Evolutionary conservation across 2,329 filamentous ascomycete genomes (phyloP), one percentile per base, ranked within the genome.

Genomic region (Penicillium psychrosexuale): DNA sequence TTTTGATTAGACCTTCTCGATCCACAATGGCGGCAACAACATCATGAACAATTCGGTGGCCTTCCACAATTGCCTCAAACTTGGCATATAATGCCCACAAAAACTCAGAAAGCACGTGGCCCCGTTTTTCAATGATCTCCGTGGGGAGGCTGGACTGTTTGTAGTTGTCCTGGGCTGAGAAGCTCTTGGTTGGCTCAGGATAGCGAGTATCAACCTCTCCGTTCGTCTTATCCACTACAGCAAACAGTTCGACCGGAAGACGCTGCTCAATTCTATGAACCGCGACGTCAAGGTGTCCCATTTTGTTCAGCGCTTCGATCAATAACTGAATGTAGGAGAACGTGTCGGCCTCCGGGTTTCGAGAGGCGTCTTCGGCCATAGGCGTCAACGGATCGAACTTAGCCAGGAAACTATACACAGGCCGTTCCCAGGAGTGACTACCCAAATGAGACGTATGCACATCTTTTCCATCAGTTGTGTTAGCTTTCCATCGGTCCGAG

Each of bases 31-130:
- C 89, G 59, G 88, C 88, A 67, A 97, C 88, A 44, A 95, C 89
- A 71, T 97, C 94, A 72, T 97, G 91, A 54, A 97, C 86, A 0
- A 97, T 87, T 39, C 95, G 87, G 69, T 99, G 94, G 2, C 92
- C 90, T 75, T 99, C 95, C 5, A 91, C 91, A 62, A 99, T 97
- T 8, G 94, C 90, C 72, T 97, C 94, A 61, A 99, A 97, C 66
- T 97, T 97, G 40, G 92, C 92, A 71, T 95, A 99, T 0, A 99
- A 75, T 0, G 91, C 93, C 85, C 89, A 95, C 2, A 99, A 78
- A 43, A 97, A 83, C 67, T 99, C 94, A 61, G 94, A 89, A 46
- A 99, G 87, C 28, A 97, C 90, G 64, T 91, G 89, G 13, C 88
- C 87, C 17, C 89, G 84, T 76, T 92, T 85, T 61, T 89, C 86